These are phyloP conservation scores for Phalaenopsis aphrodite DNA, from an alignment of 106 monocot species.

Conservation along the genomic window DNA sequence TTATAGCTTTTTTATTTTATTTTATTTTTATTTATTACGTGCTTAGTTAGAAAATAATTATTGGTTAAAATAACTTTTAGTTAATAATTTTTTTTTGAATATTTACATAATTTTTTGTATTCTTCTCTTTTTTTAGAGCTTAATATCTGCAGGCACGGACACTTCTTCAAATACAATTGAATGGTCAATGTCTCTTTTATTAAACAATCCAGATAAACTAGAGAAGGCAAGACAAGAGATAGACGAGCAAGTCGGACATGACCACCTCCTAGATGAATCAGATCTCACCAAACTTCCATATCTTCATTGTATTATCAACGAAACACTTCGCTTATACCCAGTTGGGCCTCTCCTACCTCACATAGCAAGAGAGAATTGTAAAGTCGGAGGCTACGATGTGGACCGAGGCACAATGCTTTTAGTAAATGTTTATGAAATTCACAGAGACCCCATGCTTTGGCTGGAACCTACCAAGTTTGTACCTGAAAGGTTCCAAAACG, in stretches of 20 bases:
- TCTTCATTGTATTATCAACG: constrained; percentile 14
- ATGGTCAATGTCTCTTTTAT: constrained; percentile 13
- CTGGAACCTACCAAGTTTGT: not conserved
- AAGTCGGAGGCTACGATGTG: constrained; percentile 8
- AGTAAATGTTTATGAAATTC: constrained; percentile 16
- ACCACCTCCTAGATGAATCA: constrained; percentile 8
- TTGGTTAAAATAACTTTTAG: too few relatives aligned
- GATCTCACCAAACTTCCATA: constrained; percentile 11
- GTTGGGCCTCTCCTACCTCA: constrained; percentile 6
- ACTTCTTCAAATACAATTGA: constrained; percentile 7
- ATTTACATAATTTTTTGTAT: too few relatives aligned
- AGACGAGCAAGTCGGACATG: not conserved
- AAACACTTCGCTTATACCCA: constrained; percentile 13
- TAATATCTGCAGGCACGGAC: constrained; percentile 6
- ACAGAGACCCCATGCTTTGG: constrained; percentile 7
- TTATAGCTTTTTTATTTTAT: too few relatives aligned
- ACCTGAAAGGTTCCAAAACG: constrained; percentile 13
- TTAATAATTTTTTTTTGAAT: too few relatives aligned
- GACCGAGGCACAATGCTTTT: constrained; percentile 11
- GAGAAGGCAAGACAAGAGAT: not conserved
- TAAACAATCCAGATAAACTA: constrained; percentile 12
- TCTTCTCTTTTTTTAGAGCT: constrained; percentile 3
- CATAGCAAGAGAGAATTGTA: not conserved
- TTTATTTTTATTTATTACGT: too few relatives aligned
- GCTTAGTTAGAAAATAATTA: too few relatives aligned